Evolutionary conservation across 1,284 basidiomycete species (phyloP).

Genomic region (Boletus semigastroideus): DNA sequence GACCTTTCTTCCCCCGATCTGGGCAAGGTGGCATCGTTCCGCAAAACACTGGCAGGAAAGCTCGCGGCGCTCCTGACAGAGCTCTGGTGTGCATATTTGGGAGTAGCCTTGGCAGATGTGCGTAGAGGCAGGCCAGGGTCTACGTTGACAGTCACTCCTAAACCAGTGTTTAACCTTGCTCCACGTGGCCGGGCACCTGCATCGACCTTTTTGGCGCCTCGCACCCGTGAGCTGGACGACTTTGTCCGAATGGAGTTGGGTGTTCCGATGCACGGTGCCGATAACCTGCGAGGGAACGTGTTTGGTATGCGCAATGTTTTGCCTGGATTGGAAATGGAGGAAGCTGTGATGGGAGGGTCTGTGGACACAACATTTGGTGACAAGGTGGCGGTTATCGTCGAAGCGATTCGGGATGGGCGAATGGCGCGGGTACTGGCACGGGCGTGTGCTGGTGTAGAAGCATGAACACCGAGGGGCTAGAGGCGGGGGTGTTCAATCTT

Average conservation of each 20-base stretch:
- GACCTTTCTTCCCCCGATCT: constrained; percentile 36
- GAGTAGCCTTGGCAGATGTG: constrained; percentile 28
- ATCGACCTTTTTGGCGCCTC: constrained; percentile 54
- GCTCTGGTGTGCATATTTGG: constrained; percentile 30
- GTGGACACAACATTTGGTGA: constrained; percentile 61
- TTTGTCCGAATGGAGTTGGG: constrained; percentile 67
- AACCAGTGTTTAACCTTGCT: constrained; percentile 18
- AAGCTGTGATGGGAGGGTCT: constrained; percentile 13
- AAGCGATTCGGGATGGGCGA: constrained; percentile 73
- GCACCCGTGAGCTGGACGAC: constrained; percentile 65
- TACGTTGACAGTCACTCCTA: background rate
- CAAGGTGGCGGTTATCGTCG: constrained; percentile 66
- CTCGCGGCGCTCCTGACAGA: constrained; percentile 26
- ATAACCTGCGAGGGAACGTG: constrained; percentile 47
- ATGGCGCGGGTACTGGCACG: constrained; percentile 58
- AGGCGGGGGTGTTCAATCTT: background rate
- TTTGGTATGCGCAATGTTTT: constrained; percentile 27
- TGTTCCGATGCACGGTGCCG: constrained; percentile 71
- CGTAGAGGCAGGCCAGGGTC: constrained; percentile 13
- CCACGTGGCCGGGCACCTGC: constrained; percentile 50
- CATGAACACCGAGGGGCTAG: no score
- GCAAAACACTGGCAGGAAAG: constrained; percentile 19
- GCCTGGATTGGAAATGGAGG: constrained; percentile 6
- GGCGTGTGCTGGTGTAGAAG: constrained; percentile 41
- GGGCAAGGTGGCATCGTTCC: constrained; percentile 25